Conservation (phyloP, 202 grass and related monocot species). For the Brachypodium distachyon region DNA sequence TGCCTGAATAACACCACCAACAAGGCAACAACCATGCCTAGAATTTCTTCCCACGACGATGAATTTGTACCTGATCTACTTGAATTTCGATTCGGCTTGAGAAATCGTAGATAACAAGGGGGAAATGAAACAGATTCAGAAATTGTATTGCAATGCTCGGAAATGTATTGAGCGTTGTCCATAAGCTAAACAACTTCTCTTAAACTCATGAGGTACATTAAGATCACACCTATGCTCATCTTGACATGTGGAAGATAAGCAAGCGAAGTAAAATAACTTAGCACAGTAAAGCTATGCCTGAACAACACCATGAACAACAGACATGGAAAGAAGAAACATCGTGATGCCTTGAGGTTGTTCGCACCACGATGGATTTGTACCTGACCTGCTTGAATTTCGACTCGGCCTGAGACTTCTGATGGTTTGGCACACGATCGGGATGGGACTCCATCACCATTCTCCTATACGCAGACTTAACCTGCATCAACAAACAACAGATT, state of each 20-base stretch:
- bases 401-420: constrained; percentile 69
- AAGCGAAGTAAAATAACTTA: not conserved
- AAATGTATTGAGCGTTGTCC: no score
- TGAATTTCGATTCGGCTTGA: constrained; percentile 75
- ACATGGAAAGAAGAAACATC: not conserved
- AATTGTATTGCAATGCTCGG: no score
- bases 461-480: constrained; percentile 80
- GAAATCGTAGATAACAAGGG: no score
- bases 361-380: not conserved
- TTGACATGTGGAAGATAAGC: not conserved
- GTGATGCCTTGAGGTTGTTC: not conserved
- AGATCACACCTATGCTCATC: not conserved
- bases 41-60: not conserved
- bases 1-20: not conserved
- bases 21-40: not conserved
- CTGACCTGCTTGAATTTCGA: constrained; percentile 73
- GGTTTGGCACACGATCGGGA: constrained; percentile 54
- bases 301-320: not conserved
- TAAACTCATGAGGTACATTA: not conserved
- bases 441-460: constrained; percentile 79
- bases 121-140: no score
- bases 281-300: not conserved
- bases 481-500: constrained; percentile 6
- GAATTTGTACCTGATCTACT: constrained; percentile 39
- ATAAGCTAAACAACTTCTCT: not conserved